Conservation (phyloP, 129 eudicot genomes). For the Arctium lappa region DNA sequence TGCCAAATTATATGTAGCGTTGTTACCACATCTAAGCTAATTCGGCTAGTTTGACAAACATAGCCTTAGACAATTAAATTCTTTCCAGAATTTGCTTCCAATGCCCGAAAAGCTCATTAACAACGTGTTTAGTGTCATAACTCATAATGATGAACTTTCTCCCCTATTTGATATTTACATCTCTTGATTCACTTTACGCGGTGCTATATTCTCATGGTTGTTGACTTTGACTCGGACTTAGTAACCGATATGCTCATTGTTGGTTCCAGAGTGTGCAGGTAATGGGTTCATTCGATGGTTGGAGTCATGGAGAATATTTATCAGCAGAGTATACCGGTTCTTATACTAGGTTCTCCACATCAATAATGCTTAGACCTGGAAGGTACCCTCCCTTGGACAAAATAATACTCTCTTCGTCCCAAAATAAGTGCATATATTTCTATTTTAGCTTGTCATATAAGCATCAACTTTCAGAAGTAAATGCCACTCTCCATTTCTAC, state of each 20-base stretch:
- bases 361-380: conserved; percentile 90
- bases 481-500: background rate
- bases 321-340: conserved; percentile 88
- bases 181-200: background rate
- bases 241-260: conserved; percentile 1
- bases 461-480: background rate
- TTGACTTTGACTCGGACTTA: background rate
- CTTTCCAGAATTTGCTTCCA: too few species aligned
- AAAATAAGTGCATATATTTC: background rate
- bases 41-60: too few species aligned
- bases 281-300: conserved; percentile 95
- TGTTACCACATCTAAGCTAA: too few species aligned
- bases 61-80: too few species aligned
- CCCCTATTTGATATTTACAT: background rate
- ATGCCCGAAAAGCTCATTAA: background rate
- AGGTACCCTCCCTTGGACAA: conserved; percentile 40
- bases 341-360: conserved; percentile 62
- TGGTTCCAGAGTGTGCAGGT: conserved; percentile 79
- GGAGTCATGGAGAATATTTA: conserved; percentile 90
- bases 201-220: background rate
- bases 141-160: background rate
- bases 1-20: too few species aligned
- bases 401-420: background rate
- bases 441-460: background rate
- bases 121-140: background rate